Base-by-base conservation (phyloP, 23 red algal species). In the Gracilaria domingensis region DNA sequence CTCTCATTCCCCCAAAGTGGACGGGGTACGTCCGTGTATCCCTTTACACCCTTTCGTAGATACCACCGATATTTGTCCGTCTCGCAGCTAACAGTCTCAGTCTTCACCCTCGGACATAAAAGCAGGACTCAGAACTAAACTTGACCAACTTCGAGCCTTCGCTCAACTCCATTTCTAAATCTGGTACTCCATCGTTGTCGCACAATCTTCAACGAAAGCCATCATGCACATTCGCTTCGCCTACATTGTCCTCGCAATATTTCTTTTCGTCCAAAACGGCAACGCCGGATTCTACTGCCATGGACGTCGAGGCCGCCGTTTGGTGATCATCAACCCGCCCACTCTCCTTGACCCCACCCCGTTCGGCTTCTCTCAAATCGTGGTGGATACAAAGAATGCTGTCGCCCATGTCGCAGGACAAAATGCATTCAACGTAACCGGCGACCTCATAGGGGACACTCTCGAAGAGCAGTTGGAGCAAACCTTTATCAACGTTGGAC, bases 241-340 rank as follows among this genome's bases (percentile, higher is more conserved):
- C 30, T 71, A 5, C 4, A 17, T 71, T 9, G 9, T 71, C 13
- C 66, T 71, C 30, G 66, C 66, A 71, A 3, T 71, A 71, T 71
- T 12, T 8, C 35, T 71, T 26, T 8, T 71, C n/a, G 12, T 71
- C 30, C 66, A 71, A 29, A 26, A 8, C 2, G 25, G 12, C 4
- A 5, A 29, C 66, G 66, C 66, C 25, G 66, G 35, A 17, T 8
- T 26, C 35, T 35, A 71, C 35, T 71, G 66, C 66, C 35, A 26
- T 11, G 4, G 66, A 26, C 0, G 53, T 36, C 8, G 35, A 71
- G 35, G 66, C 12, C n/a, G 66, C 66, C 73, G 87, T 80, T 16
- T 86, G 30, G 36, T 90, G n/a, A 59, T 38, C 4, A n/a, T 90
- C 87, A 90, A 90, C 36, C 87, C 87, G 48, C 51, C 87, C 40